Percentiles rank a stretch among this genome's conserved stretches.
phyloP scores from a whole-genome alignment of 768 basidiomycete species.

The Guyanaporus albipodus region DNA sequence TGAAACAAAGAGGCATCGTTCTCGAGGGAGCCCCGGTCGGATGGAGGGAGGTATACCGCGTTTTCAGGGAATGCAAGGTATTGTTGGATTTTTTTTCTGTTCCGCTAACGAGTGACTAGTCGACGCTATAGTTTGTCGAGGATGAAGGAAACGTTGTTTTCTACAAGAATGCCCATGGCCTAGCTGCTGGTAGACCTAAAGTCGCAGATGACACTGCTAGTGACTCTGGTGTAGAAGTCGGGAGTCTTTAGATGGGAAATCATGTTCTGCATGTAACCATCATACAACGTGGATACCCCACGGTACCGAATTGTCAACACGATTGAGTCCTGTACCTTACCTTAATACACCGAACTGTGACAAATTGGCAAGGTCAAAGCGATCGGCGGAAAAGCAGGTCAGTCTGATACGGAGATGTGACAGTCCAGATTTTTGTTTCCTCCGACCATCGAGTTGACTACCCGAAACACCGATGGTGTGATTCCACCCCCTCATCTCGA shows the following conservation, averaged over 20 bases:
- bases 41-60: slow-evolving; percentile 77
- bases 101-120: neutral
- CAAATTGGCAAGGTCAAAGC: no score
- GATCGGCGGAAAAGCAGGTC: no score
- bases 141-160: slow-evolving; percentile 89
- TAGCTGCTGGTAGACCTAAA: slow-evolving; percentile 66
- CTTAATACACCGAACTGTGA: no score
- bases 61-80: slow-evolving; percentile 76
- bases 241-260: slow-evolving; percentile 35
- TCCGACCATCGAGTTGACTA: no score
- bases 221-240: slow-evolving; percentile 66
- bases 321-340: no score
- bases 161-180: slow-evolving; percentile 83
- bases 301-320: no score
- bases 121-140: slow-evolving; percentile 79
- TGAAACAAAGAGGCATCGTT: slow-evolving; percentile 53
- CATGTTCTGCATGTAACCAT: no score
- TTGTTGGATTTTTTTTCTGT: neutral
- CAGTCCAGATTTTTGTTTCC: no score
- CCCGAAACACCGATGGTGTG: no score
- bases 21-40: slow-evolving; percentile 70
- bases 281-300: no score
- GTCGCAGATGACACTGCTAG: slow-evolving; percentile 54
- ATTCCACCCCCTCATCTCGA: no score
- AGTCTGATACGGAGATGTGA: no score